A percentile compares a stretch with the other conserved stretches of the same genome.
These are phyloP conservation scores for Zychaea mexicana DNA, from an alignment of 371 early-diverging fungal genomes.

Conservation along the genomic window DNA sequence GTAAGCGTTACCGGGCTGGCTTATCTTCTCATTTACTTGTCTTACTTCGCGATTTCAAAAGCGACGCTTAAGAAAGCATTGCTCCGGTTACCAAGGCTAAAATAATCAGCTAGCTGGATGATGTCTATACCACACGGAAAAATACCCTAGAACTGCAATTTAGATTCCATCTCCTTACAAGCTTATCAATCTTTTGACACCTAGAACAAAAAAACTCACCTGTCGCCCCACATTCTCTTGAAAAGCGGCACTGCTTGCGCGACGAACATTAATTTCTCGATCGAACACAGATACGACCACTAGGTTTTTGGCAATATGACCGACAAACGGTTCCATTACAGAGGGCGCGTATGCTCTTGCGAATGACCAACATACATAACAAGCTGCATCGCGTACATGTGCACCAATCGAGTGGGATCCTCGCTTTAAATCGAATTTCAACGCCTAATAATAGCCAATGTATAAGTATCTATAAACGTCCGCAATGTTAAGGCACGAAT, in stretches of 20 bases:
- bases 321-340: slow-evolving; percentile 61
- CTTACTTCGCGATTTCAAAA: slow-evolving; percentile 72
- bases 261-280: slow-evolving; percentile 91
- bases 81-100: slow-evolving; percentile 83
- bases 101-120: slow-evolving; percentile 90
- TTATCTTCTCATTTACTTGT: neutral
- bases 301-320: slow-evolving; percentile 70
- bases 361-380: slow-evolving; percentile 97
- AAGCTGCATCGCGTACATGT: slow-evolving; percentile 96
- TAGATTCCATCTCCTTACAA: too few species aligned
- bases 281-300: slow-evolving; percentile 87
- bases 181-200: neutral
- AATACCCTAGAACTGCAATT: slow-evolving; percentile 50
- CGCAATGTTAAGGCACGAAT: neutral
- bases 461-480: too few species aligned
- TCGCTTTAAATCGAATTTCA: slow-evolving; percentile 85
- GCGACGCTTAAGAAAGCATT: slow-evolving; percentile 72
- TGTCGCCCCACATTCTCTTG: slow-evolving; percentile 97
- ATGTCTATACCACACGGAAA: slow-evolving; percentile 95
- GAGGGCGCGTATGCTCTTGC: slow-evolving; percentile 88
- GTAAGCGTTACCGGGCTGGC: too few species aligned
- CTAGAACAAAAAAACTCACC: too few species aligned
- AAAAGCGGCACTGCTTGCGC: slow-evolving; percentile 96
- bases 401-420: slow-evolving; percentile 90
- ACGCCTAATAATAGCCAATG: slow-evolving; percentile 55